Evolutionary conservation across 805 yeast genomes (phyloP), one percentile per base, ranked within the genome.

Genomic region (Yamadazyma laniorum): DNA sequence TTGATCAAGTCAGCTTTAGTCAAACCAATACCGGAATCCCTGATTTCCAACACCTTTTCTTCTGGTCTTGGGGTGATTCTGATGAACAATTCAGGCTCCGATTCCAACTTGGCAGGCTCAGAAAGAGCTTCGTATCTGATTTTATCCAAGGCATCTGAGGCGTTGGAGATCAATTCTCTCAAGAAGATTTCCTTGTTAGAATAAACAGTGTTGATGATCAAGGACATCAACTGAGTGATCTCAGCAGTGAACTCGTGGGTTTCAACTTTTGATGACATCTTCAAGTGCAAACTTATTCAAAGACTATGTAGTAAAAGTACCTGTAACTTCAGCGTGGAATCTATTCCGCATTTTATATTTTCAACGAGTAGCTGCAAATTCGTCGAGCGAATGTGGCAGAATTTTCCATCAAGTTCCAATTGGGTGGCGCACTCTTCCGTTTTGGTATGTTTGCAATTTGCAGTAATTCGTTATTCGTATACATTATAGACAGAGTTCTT

Each of bases 21-120:
- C 96, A 93, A 89, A 90, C 99, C 99, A 59, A 93, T 88, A 90
- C 99, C 99, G 44, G 98, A 81, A 70, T 93, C 99, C 77, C 98
- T 89, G 67, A 93, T 85, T 74, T 93, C 98, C 62, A 93, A 77
- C 45, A 91, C 83, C 68, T 89, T 88, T 63, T 82, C 79, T 55
- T 93, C 99, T 69, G 95, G 95, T 66, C 74, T 80, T 67, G 99
- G 99, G 51, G 96, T 93, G 61, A 93, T 80, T 80, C 99, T 88
- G 64, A 93, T 90, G 78, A 86, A 93, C 57, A 93, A 79, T 60
- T 93, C 96, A 42, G 96, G 96, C 73, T 93, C 98, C 48, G 93
- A 64, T 60, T 91, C 99, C 62, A 93, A 80, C 67, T 83, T 81
- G 53, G 87, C 72, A 55, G 96, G 95, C 63, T 93, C 97, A 44